phyloP scores from a whole-genome alignment of 805 yeast genomes.

The Candida sakaeoensis region DNA sequence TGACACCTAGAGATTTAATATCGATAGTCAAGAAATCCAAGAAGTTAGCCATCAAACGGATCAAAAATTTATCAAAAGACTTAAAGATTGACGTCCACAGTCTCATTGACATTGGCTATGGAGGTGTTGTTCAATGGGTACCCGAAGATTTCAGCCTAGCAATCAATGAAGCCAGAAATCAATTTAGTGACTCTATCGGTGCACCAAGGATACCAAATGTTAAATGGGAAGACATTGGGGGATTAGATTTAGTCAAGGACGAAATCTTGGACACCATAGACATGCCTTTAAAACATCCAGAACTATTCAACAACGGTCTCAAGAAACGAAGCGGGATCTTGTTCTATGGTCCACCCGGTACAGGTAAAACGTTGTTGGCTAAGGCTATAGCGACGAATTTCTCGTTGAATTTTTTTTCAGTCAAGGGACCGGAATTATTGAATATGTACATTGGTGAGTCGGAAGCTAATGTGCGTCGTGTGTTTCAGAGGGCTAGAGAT shows the following conservation, averaged over 20 bases:
- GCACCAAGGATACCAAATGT: constrained; percentile 96
- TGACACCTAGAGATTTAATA: constrained; percentile 76
- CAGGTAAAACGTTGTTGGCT: constrained; percentile 93
- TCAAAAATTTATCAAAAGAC: constrained; percentile 29
- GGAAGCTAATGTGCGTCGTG: constrained; percentile 93
- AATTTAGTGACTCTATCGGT: constrained; percentile 90
- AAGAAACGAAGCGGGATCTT: constrained; percentile 92
- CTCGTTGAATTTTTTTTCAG: constrained; percentile 90
- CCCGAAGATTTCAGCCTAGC: constrained; percentile 67
- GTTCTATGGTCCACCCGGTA: constrained; percentile 98
- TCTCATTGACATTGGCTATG: constrained; percentile 44
- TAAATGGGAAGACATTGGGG: constrained; percentile 97
- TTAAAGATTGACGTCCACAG: constrained; percentile 17
- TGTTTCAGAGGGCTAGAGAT: constrained; percentile 91
- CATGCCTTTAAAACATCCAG: constrained; percentile 92
- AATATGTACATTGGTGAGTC: constrained; percentile 99
- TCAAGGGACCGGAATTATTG: constrained; percentile 93
- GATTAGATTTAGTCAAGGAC: constrained; percentile 82
- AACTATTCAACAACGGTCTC: constrained; percentile 79
- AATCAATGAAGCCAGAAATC: constrained; percentile 76
- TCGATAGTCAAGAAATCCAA: constrained; percentile 70
- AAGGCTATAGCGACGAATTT: constrained; percentile 97
- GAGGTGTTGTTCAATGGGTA: constrained; percentile 50
- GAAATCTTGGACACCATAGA: constrained; percentile 95
- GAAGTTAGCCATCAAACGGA: constrained; percentile 49